phyloP scores from a whole-genome alignment of 345 rosid species.

The Acer yangbiense region DNA sequence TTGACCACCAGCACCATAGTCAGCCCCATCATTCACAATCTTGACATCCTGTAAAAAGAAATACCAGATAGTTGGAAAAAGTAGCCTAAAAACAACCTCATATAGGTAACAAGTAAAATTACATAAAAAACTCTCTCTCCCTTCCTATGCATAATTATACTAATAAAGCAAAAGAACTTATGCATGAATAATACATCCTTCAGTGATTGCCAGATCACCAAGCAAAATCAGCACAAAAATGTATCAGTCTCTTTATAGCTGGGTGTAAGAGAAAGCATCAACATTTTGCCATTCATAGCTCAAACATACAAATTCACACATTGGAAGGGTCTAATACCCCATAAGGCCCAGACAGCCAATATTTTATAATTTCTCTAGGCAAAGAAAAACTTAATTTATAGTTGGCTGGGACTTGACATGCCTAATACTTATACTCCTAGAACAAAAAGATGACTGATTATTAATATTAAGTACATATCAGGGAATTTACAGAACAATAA shows the following conservation, averaged over 20 bases:
- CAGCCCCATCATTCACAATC: slow-evolving; percentile 33
- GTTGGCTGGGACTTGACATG: background rate
- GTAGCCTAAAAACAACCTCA: background rate
- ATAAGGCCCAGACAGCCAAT: background rate
- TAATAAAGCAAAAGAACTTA: background rate
- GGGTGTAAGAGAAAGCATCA: background rate
- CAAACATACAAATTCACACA: background rate
- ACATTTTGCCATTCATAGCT: background rate
- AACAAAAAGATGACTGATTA: background rate
- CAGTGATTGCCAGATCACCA: background rate
- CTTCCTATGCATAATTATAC: background rate
- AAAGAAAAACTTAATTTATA: background rate
- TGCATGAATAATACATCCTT: background rate
- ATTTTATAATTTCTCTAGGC: background rate
- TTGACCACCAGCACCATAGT: slow-evolving; percentile 37
- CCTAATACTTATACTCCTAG: background rate
- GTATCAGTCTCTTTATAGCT: background rate
- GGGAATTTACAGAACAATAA: background rate
- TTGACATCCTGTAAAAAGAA: slow-evolving; percentile 49
- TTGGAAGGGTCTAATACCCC: background rate
- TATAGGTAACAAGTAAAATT: background rate
- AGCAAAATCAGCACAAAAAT: background rate
- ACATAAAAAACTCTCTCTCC: background rate
- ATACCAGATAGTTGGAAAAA: slow-evolving; percentile 22
- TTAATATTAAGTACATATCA: background rate